These are phyloP conservation scores for Takashimella tepidaria DNA, from an alignment of 1,284 basidiomycete genomes.

Conservation along the genomic window DNA sequence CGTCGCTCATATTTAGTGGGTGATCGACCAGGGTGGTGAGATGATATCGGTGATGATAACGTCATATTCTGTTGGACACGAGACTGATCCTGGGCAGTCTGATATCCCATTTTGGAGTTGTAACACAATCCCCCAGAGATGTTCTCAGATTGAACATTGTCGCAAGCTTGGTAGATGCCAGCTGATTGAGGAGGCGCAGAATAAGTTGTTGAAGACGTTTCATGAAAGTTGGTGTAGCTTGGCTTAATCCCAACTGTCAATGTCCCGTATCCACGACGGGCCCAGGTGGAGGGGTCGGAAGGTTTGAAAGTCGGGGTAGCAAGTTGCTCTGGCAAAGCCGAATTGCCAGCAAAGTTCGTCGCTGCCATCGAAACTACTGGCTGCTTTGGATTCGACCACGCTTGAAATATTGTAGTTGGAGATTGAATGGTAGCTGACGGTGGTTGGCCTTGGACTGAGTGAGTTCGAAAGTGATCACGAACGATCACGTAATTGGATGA, in stretches of 20 bases:
- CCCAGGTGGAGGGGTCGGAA: conserved; percentile 20
- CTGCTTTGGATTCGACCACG: not conserved
- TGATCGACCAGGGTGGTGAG: too few relatives aligned
- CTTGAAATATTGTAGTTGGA: conserved; percentile 11
- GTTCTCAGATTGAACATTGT: not conserved
- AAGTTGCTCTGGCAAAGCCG: not conserved
- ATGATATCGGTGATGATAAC: too few relatives aligned
- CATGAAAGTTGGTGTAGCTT: too few relatives aligned
- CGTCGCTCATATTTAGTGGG: too few relatives aligned
- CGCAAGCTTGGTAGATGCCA: not conserved
- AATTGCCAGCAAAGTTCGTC: too few relatives aligned
- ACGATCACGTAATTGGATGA: conserved; percentile 9
- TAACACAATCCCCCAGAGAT: too few relatives aligned
- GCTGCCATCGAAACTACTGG: not conserved
- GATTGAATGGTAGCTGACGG: conserved; percentile 28
- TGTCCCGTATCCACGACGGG: conserved; percentile 13
- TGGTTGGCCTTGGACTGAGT: conserved; percentile 32
- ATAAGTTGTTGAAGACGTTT: conserved; percentile 1
- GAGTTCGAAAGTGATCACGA: conserved; percentile 25
- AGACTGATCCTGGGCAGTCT: too few relatives aligned
- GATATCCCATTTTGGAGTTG: too few relatives aligned
- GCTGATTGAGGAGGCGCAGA: not conserved
- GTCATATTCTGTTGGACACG: too few relatives aligned
- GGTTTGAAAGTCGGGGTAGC: conserved; percentile 5
- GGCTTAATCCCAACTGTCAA: conserved; percentile 8